Conservation (phyloP, 2,329 filamentous ascomycete genomes). For the Alternaria angustiovoidea region DNA sequence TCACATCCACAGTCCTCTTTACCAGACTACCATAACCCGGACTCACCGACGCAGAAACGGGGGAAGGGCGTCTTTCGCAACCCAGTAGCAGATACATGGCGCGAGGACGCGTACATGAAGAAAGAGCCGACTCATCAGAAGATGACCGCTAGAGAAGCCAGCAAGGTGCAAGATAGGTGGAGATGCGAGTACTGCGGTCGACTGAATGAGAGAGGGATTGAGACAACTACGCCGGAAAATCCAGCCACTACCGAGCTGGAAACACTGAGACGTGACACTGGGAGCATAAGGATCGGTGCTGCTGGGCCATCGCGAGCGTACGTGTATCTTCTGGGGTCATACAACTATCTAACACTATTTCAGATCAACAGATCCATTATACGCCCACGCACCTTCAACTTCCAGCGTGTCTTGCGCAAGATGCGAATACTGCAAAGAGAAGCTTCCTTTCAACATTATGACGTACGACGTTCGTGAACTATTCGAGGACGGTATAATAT, state of each 20-base stretch:
- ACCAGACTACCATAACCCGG: slow-evolving; percentile 7
- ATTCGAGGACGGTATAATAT: slow-evolving; percentile 3
- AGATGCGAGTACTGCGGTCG: slow-evolving; percentile 13
- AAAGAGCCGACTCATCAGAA: background rate
- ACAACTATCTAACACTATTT: background rate
- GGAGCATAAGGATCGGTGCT: background rate
- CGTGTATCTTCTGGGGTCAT: background rate
- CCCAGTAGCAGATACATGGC: slow-evolving; percentile 15
- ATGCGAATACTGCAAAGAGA: slow-evolving; percentile 1
- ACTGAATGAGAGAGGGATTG: slow-evolving; percentile 2
- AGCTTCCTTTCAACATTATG: background rate
- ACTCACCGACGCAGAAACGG: slow-evolving; percentile 8
- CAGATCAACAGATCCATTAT: background rate
- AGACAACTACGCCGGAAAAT: background rate
- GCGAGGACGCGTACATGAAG: slow-evolving; percentile 14
- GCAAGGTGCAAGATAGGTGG: slow-evolving; percentile 12
- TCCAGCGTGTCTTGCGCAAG: background rate
- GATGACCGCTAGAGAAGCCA: background rate
- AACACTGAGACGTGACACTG: background rate
- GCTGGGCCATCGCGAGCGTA: background rate
- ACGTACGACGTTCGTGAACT: background rate
- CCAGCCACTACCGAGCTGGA: background rate
- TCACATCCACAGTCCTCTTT: background rate
- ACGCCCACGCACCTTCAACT: background rate
- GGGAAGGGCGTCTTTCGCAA: slow-evolving; percentile 8